Conservation (phyloP, 148 eudicot species). For the Silene latifolia region DNA sequence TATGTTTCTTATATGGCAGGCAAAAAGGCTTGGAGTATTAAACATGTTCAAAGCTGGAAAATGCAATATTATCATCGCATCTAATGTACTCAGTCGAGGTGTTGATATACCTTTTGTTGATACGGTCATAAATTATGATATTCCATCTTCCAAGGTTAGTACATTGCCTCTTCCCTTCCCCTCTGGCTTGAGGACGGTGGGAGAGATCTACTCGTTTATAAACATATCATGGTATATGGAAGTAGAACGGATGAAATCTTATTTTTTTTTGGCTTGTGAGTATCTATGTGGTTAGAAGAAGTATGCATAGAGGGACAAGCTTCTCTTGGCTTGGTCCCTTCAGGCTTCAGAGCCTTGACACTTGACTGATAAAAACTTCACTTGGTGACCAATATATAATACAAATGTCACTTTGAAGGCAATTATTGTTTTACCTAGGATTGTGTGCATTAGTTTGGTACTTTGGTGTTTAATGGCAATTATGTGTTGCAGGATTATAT, state of each 20-base stretch:
- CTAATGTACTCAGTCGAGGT: slow-evolving; percentile 91
- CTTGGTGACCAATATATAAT: neutral
- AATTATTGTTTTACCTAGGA: neutral
- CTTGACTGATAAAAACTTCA: neutral
- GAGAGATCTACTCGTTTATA: neutral
- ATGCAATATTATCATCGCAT: slow-evolving; percentile 72
- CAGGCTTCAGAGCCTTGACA: neutral
- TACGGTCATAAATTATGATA: slow-evolving; percentile 70
- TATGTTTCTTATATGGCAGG: slow-evolving; percentile 37
- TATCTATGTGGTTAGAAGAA: no score
- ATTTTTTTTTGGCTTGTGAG: no score
- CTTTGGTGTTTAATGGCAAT: no score
- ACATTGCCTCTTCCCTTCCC: neutral
- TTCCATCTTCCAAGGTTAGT: no score
- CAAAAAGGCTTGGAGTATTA: slow-evolving; percentile 81
- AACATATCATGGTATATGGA: neutral
- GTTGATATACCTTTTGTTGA: slow-evolving; percentile 88
- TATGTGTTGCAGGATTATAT: slow-evolving; percentile 69
- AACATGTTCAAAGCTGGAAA: slow-evolving; percentile 90
- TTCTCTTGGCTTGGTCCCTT: neutral
- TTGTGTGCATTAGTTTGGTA: neutral
- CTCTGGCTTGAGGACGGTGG: neutral
- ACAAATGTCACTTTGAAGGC: neutral
- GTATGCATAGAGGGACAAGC: no score
- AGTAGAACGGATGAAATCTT: neutral